Conservation (phyloP, 768 basidiomycete species). For the Chalciporus chontae region DNA sequence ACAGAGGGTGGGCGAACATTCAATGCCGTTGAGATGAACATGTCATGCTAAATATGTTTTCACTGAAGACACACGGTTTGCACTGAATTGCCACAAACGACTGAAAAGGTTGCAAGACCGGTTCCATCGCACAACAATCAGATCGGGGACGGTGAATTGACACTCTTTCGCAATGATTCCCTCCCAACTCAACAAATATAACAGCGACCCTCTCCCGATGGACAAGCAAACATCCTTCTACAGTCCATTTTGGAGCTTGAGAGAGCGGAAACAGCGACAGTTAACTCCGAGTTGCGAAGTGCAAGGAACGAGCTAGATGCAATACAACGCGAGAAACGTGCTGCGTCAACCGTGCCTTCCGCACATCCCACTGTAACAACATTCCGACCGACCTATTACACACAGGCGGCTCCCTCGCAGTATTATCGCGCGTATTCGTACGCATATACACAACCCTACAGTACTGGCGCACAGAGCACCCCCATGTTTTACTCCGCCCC, state of each 20-base stretch:
- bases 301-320: constrained; percentile 65
- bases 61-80: constrained; percentile 62
- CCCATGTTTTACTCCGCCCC: constrained; percentile 27
- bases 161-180: background rate
- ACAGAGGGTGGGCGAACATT: constrained; percentile 41
- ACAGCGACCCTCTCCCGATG: constrained; percentile 59
- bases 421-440: constrained; percentile 68
- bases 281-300: constrained; percentile 58
- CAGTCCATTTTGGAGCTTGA: constrained; percentile 66
- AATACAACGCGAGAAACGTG: constrained; percentile 66
- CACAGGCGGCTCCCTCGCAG: constrained; percentile 40
- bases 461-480: constrained; percentile 19
- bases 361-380: constrained; percentile 33
- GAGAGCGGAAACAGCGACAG: constrained; percentile 52
- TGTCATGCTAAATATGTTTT: constrained; percentile 1
- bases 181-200: constrained; percentile 2
- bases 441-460: constrained; percentile 60
- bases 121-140: constrained; percentile 52
- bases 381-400: constrained; percentile 38
- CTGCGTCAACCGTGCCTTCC: constrained; percentile 25
- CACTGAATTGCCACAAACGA: constrained; percentile 62
- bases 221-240: constrained; percentile 60
- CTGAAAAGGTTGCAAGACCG: constrained; percentile 52
- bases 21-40: background rate
- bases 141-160: constrained; percentile 52